phyloP scores from a whole-genome alignment of 306 rosid species.

The Glycine latifolia region DNA sequence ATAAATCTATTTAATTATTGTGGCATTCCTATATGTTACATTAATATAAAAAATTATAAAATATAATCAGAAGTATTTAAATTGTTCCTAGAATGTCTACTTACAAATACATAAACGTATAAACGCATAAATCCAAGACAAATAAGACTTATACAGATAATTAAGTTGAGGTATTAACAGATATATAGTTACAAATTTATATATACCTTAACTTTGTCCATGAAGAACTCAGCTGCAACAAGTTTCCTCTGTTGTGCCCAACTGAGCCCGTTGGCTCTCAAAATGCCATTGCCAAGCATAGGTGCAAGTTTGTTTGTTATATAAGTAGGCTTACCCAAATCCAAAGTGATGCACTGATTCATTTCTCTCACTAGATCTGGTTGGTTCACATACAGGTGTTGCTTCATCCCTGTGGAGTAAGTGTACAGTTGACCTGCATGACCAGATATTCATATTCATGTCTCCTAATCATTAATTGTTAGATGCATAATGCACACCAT shows the following conservation, averaged over 20 bases:
- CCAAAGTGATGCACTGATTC: constrained; percentile 64
- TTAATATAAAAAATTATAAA: too few species aligned
- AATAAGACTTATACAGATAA: too few species aligned
- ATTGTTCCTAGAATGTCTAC: too few species aligned
- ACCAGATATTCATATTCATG: background rate
- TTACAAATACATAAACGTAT: too few species aligned
- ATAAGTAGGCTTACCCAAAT: constrained; percentile 82
- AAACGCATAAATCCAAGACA: too few species aligned
- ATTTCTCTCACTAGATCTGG: constrained; percentile 83
- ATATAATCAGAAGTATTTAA: too few species aligned
- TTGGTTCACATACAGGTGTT: constrained; percentile 77
- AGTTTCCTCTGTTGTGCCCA: constrained; percentile 94
- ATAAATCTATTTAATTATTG: background rate
- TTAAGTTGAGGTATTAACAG: too few species aligned
- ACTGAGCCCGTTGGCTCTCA: constrained; percentile 73
- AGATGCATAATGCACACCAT: constrained; percentile 8
- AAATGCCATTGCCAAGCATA: constrained; percentile 85
- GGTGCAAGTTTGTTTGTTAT: constrained; percentile 78
- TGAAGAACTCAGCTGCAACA: constrained; percentile 88
- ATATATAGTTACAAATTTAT: background rate
- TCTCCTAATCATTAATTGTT: background rate
- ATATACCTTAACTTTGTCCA: constrained; percentile 84
- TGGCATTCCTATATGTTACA: background rate
- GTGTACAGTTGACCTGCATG: constrained; percentile 77
- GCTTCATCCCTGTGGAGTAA: constrained; percentile 83